Evolutionary conservation across 106 monocot genomes (phyloP).

Genomic region (Platanthera zijinensis): DNA sequence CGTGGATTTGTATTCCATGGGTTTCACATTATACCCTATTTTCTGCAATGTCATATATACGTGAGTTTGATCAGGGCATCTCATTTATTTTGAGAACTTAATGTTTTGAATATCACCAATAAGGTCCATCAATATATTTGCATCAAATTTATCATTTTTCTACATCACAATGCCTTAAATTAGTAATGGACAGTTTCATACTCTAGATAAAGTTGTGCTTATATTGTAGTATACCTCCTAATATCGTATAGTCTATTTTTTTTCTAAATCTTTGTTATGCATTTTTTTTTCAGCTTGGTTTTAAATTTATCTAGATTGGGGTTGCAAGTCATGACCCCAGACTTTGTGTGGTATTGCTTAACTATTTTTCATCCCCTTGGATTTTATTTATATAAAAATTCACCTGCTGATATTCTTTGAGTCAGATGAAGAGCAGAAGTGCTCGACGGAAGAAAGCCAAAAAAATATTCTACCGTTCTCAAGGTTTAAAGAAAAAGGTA

Average conservation of each 20-base stretch:
- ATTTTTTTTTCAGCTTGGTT: not conserved
- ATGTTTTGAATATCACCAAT: too few species aligned
- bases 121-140: too few species aligned
- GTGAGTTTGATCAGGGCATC: too few species aligned
- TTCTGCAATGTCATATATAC: too few species aligned
- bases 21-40: too few species aligned
- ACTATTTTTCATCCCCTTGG: not conserved
- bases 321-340: not conserved
- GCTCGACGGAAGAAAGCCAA: constrained; percentile 4
- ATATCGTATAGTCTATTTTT: not conserved
- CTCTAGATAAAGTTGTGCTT: not conserved
- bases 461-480: not conserved
- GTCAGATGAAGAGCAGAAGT: not conserved
- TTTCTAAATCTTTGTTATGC: not conserved
- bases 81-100: too few species aligned
- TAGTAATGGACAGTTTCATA: not conserved
- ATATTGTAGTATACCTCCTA: not conserved
- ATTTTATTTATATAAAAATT: not conserved
- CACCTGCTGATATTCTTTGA: not conserved
- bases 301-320: not conserved
- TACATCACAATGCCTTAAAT: too few species aligned
- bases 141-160: too few species aligned
- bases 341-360: not conserved
- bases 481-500: constrained; percentile 11
- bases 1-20: too few species aligned